Evolutionary conservation across 805 yeast genomes (phyloP).

Genomic region (Schwanniomyces polymorphus): DNA sequence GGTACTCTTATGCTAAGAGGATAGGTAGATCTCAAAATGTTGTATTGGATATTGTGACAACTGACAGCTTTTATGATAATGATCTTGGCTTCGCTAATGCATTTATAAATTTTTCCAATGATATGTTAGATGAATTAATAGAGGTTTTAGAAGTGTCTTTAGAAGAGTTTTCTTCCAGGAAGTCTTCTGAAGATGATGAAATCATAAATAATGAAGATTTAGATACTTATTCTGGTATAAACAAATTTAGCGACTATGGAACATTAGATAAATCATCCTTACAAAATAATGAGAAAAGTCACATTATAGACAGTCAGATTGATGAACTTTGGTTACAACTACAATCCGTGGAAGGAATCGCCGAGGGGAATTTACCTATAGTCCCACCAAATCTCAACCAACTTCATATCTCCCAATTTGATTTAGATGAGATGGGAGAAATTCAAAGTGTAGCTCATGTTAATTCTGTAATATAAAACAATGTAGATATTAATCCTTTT

Average conservation of each 20-base stretch:
- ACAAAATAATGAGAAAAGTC: constrained; percentile 2
- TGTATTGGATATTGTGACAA: constrained; percentile 33
- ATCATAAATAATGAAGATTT: no score
- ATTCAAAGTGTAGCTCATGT: no score
- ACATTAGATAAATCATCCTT: not conserved
- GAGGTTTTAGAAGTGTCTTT: constrained; percentile 21
- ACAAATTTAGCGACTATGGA: not conserved
- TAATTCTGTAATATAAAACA: no score
- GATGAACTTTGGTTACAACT: constrained; percentile 18
- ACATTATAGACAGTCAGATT: constrained; percentile 10
- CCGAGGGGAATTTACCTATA: no score
- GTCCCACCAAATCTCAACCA: no score
- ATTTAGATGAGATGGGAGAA: no score
- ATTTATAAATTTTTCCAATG: no score
- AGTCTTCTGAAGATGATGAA: not conserved
- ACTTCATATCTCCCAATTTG: no score
- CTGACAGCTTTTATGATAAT: constrained; percentile 22
- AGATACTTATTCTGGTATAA: not conserved
- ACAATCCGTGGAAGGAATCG: constrained; percentile 5
- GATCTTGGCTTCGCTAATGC: constrained; percentile 9
- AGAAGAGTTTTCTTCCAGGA: constrained; percentile 1
- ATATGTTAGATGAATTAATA: constrained; percentile 20
- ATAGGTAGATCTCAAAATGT: constrained; percentile 56
- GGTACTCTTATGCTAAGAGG: constrained; percentile 69
- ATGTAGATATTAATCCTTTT: no score